Evolutionary conservation across 352 stramenopile genomes (phyloP).

Genomic region (Phytophthora capsici): DNA sequence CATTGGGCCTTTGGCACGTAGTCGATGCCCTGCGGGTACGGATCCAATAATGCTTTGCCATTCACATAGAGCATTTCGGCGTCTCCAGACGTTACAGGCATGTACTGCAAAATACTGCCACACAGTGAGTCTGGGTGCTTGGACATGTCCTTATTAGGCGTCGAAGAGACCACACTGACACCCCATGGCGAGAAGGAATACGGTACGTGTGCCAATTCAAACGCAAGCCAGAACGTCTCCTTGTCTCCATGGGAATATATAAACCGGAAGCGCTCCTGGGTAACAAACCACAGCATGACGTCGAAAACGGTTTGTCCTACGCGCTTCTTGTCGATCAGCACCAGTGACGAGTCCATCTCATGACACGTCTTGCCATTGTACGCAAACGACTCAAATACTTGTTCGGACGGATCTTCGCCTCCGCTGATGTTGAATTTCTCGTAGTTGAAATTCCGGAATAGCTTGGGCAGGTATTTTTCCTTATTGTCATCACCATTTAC

Average conservation of each 20-base stretch:
- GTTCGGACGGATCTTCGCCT: constrained; percentile 33
- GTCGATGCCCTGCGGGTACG: constrained; percentile 33
- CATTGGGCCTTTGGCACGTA: constrained; percentile 35
- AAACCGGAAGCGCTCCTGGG: constrained; percentile 36
- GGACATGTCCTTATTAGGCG: constrained; percentile 42
- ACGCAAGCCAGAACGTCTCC: constrained; percentile 40
- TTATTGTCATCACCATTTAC: constrained; percentile 43
- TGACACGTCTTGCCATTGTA: constrained; percentile 57
- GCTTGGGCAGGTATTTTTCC: constrained; percentile 46
- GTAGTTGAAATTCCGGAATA: constrained; percentile 61
- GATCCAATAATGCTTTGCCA: constrained; percentile 27
- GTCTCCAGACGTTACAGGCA: constrained; percentile 9
- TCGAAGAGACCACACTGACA: constrained; percentile 42
- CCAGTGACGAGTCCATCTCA: constrained; percentile 70
- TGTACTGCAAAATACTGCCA: constrained; percentile 40
- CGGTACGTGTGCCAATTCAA: constrained; percentile 38
- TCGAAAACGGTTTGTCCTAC: constrained; percentile 34
- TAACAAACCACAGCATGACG: constrained; percentile 44
- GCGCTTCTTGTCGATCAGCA: constrained; percentile 34
- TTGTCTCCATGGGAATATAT: constrained; percentile 40
- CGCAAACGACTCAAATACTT: constrained; percentile 50
- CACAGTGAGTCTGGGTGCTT: constrained; percentile 49
- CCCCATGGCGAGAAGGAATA: constrained; percentile 57
- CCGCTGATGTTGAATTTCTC: constrained; percentile 38
- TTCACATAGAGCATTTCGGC: constrained; percentile 37